Base-by-base conservation (phyloP, 805 yeast species). In the Cyberlindnera bimundalis region DNA sequence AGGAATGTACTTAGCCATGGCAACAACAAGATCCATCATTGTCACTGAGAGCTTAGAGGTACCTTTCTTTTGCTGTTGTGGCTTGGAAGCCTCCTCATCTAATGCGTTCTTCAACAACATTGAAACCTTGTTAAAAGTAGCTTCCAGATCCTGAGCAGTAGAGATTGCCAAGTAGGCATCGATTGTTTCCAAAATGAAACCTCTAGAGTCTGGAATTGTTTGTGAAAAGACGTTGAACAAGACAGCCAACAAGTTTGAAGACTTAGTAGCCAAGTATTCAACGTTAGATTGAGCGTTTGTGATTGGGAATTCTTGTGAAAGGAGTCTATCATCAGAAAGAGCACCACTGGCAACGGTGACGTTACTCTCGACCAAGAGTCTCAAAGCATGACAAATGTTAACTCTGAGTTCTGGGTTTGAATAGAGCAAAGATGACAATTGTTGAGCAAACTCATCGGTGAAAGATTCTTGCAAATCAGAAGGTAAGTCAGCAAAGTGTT, bases 141-240 rank as follows among this genome's bases (percentile, higher is more conserved):
- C 71, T 42, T 74, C 76, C 47, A 93, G 66, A 49, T 87, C 96
- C 15, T 71, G 77, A 21, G 73, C 65, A 1, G 80, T 69, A 9
- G 89, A 76, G 28, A 91, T 79, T 46, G 79, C 77, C 45, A 93
- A 68, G 61, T 82, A 90, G 0, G 81, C 74, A 52, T 88, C 90
- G 53, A 91, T 86, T 9, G 96, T 81, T 47, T 91, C 97, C 43
- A 89, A 71, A 37, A 93, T 79, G 60, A 73, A 88, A 11, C 87
- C 85, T 62, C 98, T 79, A 13, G 88, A 75, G 39, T 86, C 93
- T 28, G 93, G 83, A 33, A 78, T 66, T 10, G 97, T 89, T 51
- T 89, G 90, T n/a, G 91, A 78, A 64, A 85, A 93, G 14, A 93
- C 95, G 55, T 93, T 93, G 71, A 91, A 87, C 37, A 93, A 68